phyloP scores from a whole-genome alignment of 2,329 filamentous ascomycete species.

The Calonectria multiphialidica region DNA sequence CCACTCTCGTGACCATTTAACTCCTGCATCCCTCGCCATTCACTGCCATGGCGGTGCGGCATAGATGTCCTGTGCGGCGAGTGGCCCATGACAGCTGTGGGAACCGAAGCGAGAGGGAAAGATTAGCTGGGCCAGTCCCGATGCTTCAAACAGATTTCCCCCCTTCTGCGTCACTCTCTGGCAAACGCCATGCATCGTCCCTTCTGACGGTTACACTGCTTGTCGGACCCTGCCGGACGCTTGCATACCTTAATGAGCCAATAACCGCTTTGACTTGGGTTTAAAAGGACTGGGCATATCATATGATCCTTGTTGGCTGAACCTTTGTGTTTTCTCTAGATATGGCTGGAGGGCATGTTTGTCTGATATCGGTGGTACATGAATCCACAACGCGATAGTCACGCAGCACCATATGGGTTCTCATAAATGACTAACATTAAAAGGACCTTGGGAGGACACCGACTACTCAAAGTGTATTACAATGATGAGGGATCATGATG shows the following conservation, averaged over 20 bases:
- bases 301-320: no score
- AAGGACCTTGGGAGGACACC: no score
- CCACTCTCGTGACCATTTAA: background rate
- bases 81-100: background rate
- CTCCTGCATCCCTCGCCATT: background rate
- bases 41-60: background rate
- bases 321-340: no score
- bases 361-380: no score
- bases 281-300: background rate
- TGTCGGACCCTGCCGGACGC: background rate
- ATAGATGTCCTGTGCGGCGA: background rate
- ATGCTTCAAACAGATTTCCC: background rate
- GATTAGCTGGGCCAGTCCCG: background rate
- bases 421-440: no score
- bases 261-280: background rate
- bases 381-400: no score
- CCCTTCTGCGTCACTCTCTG: background rate
- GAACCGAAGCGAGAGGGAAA: background rate
- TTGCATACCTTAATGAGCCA: background rate
- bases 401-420: no score
- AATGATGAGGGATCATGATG: no score
- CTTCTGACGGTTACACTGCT: background rate
- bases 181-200: background rate
- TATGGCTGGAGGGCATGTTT: no score
- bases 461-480: no score